Evolutionary conservation across 345 rosid species (phyloP), one percentile per base, ranked within the genome.

Genomic region (Euphorbia peplus): DNA sequence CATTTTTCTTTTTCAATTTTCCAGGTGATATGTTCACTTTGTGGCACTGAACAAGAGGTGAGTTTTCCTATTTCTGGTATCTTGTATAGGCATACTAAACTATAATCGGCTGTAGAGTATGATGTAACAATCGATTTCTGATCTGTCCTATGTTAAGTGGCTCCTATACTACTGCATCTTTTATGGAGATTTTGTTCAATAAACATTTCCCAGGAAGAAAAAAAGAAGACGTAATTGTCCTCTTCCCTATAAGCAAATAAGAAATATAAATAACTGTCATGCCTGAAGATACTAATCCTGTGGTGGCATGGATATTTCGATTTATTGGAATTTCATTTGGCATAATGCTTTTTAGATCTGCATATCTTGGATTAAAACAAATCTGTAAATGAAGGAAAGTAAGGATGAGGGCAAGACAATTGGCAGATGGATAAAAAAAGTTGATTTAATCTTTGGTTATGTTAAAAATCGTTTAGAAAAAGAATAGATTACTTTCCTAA

Each of bases 1-100:
- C 19, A n/a, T 0, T 37, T 25, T 62, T 53, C 14, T 39, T 57
- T 19, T 28, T 28, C 24, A 53, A 18, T 56, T 67, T 68, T 66
- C 19, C 81, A 86, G 91, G 87, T 90, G 76, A 81, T 87, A 39
- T 92, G 96, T 75, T 81, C 86, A 39, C 91, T 92, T 26, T 92
- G 96, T 76, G 88, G 87, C 73, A 90, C 93, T 19, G 93, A 87
- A 73, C 98, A 92, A 79, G 86, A 84, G 91, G 98, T 92, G 58
- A 76, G 79, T 76, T 25, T 30, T 32, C 58, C 48, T 41, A 44
- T 68, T 28, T 19, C 41, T n/a, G 48, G n/a, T 51, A 51, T 26
- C 29, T 12, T 29, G 11, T 22, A 9, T 61, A 50, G 25, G 6
- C 29, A 13, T 44, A 8, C 19, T 18, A n/a, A 4, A 24, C 21